These are phyloP conservation scores for Cercospora zeae-maydis DNA, from an alignment of 2,329 filamentous ascomycete species.

Conservation along the genomic window DNA sequence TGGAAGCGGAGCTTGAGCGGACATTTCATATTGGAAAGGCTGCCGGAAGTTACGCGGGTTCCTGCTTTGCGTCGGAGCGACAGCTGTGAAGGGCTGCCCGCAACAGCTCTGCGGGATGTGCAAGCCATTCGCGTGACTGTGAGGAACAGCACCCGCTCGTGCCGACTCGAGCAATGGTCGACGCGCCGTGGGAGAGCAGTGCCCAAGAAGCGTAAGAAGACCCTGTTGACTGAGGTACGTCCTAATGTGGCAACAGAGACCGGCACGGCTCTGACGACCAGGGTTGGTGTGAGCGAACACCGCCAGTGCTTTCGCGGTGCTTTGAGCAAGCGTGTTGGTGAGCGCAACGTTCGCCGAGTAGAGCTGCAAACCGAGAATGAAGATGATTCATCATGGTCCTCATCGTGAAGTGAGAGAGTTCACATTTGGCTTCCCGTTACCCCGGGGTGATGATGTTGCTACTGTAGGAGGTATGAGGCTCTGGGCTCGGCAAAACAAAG, in stretches of 20 bases:
- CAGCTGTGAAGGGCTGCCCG: background rate
- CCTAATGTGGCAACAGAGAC: constrained; percentile 1
- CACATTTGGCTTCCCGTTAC: constrained; percentile 10
- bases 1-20: background rate
- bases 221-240: background rate
- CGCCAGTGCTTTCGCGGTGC: background rate
- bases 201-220: constrained; percentile 3
- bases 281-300: background rate
- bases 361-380: background rate
- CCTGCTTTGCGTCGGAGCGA: background rate
- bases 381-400: background rate
- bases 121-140: background rate
- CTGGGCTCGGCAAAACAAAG: background rate
- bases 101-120: background rate
- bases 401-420: background rate
- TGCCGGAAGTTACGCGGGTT: constrained; percentile 2
- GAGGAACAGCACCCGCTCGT: background rate
- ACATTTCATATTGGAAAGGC: background rate
- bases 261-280: background rate
- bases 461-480: no score
- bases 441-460: constrained; percentile 2
- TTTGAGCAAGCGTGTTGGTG: background rate
- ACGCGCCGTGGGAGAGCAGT: background rate
- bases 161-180: background rate
- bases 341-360: background rate